A percentile compares a stretch with the other conserved stretches of the same genome.
Conservation (phyloP, 2,329 filamentous ascomycete species). For the Colletotrichum sp. region DNA sequence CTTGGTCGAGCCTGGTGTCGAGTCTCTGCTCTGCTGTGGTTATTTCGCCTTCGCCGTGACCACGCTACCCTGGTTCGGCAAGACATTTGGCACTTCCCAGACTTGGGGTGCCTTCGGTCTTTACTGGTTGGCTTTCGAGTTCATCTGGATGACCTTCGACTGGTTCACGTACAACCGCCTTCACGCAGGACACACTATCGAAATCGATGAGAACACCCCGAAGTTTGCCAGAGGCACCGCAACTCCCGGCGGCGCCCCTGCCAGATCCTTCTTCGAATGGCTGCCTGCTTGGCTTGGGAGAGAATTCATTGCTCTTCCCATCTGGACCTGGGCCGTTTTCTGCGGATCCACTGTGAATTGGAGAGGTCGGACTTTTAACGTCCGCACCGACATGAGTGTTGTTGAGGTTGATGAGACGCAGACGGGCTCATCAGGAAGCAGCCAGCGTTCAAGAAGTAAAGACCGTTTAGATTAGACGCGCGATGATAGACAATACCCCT, state of each 20-base stretch:
- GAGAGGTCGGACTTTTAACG: conserved; percentile 83
- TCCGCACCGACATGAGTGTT: conserved; percentile 85
- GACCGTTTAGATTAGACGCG: conserved; percentile 9
- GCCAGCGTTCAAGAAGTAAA: conserved; percentile 7
- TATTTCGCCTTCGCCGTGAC: conserved; percentile 83
- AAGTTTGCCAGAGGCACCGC: conserved; percentile 65
- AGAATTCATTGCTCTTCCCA: conserved; percentile 81
- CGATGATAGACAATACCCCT: neutral
- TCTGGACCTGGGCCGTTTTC: conserved; percentile 90
- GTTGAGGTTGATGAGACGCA: conserved; percentile 39
- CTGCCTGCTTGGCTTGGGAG: conserved; percentile 83
- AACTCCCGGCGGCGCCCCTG: conserved; percentile 40
- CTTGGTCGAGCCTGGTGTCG: conserved; percentile 89
- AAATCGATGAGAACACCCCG: conserved; percentile 75
- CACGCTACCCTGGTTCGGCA: conserved; percentile 68
- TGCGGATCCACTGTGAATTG: conserved; percentile 88
- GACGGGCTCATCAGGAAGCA: neutral
- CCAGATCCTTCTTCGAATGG: conserved; percentile 73
- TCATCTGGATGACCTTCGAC: conserved; percentile 77
- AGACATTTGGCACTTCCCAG: conserved; percentile 56
- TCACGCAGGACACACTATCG: conserved; percentile 74
- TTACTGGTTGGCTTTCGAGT: conserved; percentile 71
- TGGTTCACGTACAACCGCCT: conserved; percentile 75
- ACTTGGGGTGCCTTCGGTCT: conserved; percentile 72
- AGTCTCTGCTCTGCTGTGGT: conserved; percentile 82